These are phyloP conservation scores for Penicillium sclerotigenum DNA, from an alignment of 2,329 filamentous ascomycete species.

Conservation along the genomic window DNA sequence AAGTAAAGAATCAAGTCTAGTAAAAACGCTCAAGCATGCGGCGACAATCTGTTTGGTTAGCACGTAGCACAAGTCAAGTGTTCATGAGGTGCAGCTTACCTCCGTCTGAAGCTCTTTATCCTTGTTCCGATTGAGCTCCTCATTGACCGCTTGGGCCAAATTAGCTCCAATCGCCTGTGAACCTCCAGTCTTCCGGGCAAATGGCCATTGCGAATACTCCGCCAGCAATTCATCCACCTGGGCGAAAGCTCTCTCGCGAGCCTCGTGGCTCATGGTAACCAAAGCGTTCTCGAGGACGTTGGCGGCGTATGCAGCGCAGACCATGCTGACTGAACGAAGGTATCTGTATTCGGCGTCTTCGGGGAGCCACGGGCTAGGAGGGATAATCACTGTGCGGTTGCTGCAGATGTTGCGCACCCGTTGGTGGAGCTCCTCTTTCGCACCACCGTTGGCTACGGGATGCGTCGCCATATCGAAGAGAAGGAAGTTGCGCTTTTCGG, in stretches of 20 bases:
- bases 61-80: not conserved
- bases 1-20: slow-evolving; percentile 90
- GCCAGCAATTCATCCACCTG: slow-evolving; percentile 94
- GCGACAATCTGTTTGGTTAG: slow-evolving; percentile 65
- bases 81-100: slow-evolving; percentile 52
- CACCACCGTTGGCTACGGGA: slow-evolving; percentile 90
- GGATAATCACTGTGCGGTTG: slow-evolving; percentile 88
- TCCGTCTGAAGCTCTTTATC: slow-evolving; percentile 96
- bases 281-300: slow-evolving; percentile 98
- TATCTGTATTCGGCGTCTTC: slow-evolving; percentile 94
- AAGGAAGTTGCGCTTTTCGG: slow-evolving; percentile 98
- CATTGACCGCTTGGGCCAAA: slow-evolving; percentile 77
- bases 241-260: slow-evolving; percentile 88
- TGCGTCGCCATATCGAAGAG: slow-evolving; percentile 99
- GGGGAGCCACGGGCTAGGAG: slow-evolving; percentile 81
- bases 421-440: slow-evolving; percentile 94
- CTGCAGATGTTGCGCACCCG: slow-evolving; percentile 90
- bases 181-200: slow-evolving; percentile 73
- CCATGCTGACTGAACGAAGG: slow-evolving; percentile 87
- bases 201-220: slow-evolving; percentile 97
- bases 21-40: slow-evolving; percentile 95
- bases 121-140: slow-evolving; percentile 82
- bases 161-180: slow-evolving; percentile 88
- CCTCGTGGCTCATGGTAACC: slow-evolving; percentile 87
- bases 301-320: slow-evolving; percentile 95